Base-by-base conservation (phyloP, 306 rosid genomes). In the Malus orientalis region DNA sequence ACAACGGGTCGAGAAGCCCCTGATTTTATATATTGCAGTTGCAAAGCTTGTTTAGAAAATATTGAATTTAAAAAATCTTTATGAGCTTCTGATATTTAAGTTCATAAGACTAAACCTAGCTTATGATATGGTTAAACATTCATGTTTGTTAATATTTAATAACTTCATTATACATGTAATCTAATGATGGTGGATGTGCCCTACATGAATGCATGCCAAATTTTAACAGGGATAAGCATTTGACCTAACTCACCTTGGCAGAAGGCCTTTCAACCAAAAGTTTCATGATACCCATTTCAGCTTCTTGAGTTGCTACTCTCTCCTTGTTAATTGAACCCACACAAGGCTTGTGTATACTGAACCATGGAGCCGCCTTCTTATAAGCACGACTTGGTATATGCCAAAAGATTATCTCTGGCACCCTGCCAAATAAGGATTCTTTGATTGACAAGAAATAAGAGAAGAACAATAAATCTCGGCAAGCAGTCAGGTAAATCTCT, bases 351-450 rank as follows among this genome's bases (percentile, higher is more conserved):
- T 69, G 78, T 78, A 91, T 86, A 23, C 69, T 51, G 27, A 19
- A 76, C 27, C 78, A 33, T 49, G 97, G 98, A 81, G 96, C 93
- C 67, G 73, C 97, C 7, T 63, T 76, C 71, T 85, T 79, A 60
- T 88, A 93, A 30, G 93, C 91, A 69, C 49, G 61, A 84, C 93
- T 91, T 70, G 98, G 97, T 80, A 93, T 90, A 61, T 93, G 98
- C 98, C 98, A 93, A 40, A 40, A 40, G 12, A 40, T 40, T 40
- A 40, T 40, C 12, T 40, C 45, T 4, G 94, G 88, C 40, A 90
- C 88, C 57, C 97, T 94, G 89, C 77, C 85, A 70, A 18, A 65
- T 51, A 61, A 32, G 79, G 18, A 54, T 36, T 60, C 45, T 67
- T 66, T 81, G 38, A 76, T 69, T 71, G 70, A 83, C 36, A 74